Conservation (phyloP, 2,329 filamentous ascomycete species). For the Alternaria ethzedia region DNA sequence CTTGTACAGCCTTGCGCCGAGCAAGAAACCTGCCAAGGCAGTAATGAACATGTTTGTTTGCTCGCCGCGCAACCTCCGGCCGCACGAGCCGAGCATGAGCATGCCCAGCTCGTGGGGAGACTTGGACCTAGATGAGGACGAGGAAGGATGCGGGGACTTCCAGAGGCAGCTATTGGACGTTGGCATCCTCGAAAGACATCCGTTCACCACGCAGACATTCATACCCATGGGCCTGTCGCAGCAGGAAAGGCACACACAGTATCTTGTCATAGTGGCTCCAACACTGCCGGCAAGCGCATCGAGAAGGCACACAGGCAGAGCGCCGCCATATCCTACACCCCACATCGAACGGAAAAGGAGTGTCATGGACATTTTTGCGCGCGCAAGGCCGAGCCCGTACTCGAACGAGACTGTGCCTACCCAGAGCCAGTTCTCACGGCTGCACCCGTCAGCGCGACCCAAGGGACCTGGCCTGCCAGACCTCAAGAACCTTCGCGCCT, state of each 20-base stretch:
- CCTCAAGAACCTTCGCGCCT: conserved; percentile 72
- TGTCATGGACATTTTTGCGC: conserved; percentile 51
- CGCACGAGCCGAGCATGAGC: conserved; percentile 44
- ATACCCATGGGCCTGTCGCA: conserved; percentile 70
- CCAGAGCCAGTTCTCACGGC: conserved; percentile 32
- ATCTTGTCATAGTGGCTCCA: conserved; percentile 89
- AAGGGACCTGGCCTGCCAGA: conserved; percentile 72
- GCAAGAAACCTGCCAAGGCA: conserved; percentile 62
- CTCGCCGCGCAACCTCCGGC: conserved; percentile 65
- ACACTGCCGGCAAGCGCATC: conserved; percentile 62
- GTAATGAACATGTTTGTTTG: conserved; percentile 92
- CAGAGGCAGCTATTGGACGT: conserved; percentile 65
- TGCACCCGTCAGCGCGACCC: conserved; percentile 44
- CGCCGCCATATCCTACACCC: conserved; percentile 54
- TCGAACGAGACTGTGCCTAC: conserved; percentile 57
- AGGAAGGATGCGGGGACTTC: conserved; percentile 27
- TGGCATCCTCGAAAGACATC: conserved; percentile 83
- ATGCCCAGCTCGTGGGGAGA: conserved; percentile 46
- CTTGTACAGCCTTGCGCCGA: conserved; percentile 71
- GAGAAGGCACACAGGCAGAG: conserved; percentile 31
- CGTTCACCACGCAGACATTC: conserved; percentile 94
- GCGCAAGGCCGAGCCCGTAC: conserved; percentile 53
- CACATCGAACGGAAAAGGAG: conserved; percentile 31
- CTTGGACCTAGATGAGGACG: conserved; percentile 42
- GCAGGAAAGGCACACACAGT: conserved; percentile 59